phyloP scores from a whole-genome alignment of 306 rosid species.

The Ormosia semicastrata region DNA sequence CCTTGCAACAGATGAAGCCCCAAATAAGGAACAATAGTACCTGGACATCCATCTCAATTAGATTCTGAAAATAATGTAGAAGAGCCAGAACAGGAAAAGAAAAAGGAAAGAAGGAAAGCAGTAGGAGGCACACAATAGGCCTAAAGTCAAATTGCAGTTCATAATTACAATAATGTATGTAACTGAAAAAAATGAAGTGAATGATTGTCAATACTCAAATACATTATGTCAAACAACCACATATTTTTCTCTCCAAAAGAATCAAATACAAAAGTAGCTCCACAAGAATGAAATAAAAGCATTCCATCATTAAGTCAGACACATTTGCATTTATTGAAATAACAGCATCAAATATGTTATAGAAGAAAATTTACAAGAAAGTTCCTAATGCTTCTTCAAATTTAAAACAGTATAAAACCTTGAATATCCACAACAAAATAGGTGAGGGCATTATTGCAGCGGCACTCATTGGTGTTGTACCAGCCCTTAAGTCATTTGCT shows the following conservation, averaged over 20 bases:
- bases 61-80: constrained; percentile 11
- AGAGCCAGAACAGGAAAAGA: not conserved
- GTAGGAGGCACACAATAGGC: not conserved
- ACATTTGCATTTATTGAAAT: not conserved
- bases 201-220: not conserved
- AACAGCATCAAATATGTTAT: not conserved
- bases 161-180: not conserved
- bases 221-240: not conserved
- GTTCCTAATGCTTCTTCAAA: not conserved
- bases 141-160: not conserved
- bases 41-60: constrained; percentile 56
- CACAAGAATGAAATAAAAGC: not conserved
- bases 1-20: constrained; percentile 96
- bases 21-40: constrained; percentile 74
- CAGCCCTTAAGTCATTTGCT: constrained; percentile 53
- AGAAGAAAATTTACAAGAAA: not conserved
- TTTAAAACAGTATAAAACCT: constrained; percentile 45
- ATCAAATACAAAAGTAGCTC: constrained; percentile 8
- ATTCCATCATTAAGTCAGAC: constrained; percentile 7
- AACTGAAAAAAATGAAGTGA: not conserved
- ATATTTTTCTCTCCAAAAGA: not conserved
- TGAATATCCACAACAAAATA: constrained; percentile 79
- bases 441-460: constrained; percentile 82
- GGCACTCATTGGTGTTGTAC: constrained; percentile 36
- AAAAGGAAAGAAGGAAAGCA: not conserved